phyloP scores from a whole-genome alignment of 2,329 filamentous ascomycete genomes.

The Colletotrichum plurivorum region DNA sequence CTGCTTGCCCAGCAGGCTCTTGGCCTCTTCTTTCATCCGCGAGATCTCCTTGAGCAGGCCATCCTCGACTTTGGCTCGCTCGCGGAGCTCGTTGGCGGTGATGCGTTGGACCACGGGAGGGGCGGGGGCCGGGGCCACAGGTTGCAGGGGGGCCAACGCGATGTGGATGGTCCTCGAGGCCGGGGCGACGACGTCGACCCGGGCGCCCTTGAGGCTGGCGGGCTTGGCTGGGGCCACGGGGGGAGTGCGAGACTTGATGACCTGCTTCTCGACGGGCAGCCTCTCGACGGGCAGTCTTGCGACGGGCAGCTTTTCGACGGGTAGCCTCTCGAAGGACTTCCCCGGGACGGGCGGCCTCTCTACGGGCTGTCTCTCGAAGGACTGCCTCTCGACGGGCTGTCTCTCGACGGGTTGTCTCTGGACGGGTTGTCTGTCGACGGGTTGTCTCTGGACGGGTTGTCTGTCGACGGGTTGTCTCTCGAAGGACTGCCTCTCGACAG shows the following conservation, averaged over 20 bases:
- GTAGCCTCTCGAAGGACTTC: too few species aligned
- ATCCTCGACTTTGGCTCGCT: conserved; percentile 32
- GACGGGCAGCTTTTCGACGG: too few species aligned
- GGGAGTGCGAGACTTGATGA: conserved; percentile 12
- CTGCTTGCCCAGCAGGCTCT: conserved; percentile 32
- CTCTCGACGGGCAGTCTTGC: too few species aligned
- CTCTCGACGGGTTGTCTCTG: too few species aligned
- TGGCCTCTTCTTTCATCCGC: conserved; percentile 38
- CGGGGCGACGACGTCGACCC: conserved; percentile 32
- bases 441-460: too few species aligned
- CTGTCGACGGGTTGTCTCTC: too few species aligned
- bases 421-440: too few species aligned
- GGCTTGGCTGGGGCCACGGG: conserved; percentile 33
- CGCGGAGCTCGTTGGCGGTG: conserved; percentile 28
- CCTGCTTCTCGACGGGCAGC: conserved; percentile 3
- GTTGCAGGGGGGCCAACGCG: conserved; percentile 14
- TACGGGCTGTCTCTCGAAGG: too few species aligned
- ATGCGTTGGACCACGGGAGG: conserved; percentile 29
- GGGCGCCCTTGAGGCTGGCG: conserved; percentile 34
- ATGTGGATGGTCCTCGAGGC: conserved; percentile 21
- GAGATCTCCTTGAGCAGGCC: conserved; percentile 36
- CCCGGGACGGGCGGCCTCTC: too few species aligned
- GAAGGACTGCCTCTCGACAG: too few species aligned
- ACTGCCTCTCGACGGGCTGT: too few species aligned
- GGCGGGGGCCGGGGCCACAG: conserved; percentile 12